Base-by-base conservation (phyloP, 345 rosid genomes). In the Eucalyptus sp. region DNA sequence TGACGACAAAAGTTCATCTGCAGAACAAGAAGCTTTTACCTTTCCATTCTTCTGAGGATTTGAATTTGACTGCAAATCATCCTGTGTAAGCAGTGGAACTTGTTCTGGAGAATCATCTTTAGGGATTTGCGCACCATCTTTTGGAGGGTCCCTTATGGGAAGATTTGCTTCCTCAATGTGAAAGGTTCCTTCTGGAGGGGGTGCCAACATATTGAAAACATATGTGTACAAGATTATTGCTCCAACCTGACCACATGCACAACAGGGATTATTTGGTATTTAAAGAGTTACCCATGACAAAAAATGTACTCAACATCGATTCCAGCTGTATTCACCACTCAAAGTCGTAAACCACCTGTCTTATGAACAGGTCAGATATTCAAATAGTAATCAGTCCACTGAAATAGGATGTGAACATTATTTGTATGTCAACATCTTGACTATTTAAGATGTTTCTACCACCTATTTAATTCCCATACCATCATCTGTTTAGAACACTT, bases 211-310 rank as follows among this genome's bases (percentile, higher is more conserved):
- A 50, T 95, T 88, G 92, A 96, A 98, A 86, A 98, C 99, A 87
- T 97, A 98, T 13, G 99, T 96, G 93, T 98, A 97, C 83, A 98
- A 94, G 92, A 97, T 94, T 88, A 98, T 98, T 49, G 99, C 99
- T 85, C 99, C 99, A 90, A 98, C 99, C 99, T 98, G 90, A 54
- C 60, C 48, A 90, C 83, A 93, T 44, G 88, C 92, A 92, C 86
- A 89, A 56, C 89, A 43, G 81, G 87, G 66, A 86, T 88, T 88
- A 92, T 91, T 66, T 66, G 76, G 84, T 14, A 64, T 64, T 64
- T n/a, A n/a, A 1, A n/a, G 10, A 88, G 29, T 86, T 49, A 81
- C 58, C 86, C 24, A 62, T 49, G 27, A 20, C 56, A 64, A 27
- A 48, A 10, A 41, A 46, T 51, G 16, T 31, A 50, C 64, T 17